Conservation (phyloP, 2,329 filamentous ascomycete species). For the Sphaerostilbella broomeana region DNA sequence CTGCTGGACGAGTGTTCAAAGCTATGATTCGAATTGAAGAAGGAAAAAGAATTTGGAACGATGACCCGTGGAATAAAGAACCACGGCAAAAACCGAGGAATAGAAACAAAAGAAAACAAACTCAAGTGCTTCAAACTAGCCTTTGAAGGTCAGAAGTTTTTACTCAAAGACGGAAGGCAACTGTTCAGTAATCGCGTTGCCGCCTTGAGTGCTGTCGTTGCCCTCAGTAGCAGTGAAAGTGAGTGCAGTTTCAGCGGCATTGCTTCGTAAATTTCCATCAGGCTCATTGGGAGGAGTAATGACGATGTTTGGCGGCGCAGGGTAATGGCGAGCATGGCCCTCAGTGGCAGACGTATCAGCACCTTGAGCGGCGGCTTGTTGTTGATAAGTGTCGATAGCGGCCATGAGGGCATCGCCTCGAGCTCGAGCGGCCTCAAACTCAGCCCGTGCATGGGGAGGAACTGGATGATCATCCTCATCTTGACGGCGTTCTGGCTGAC, state of each 20-base stretch:
- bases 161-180: no score
- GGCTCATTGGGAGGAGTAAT: not conserved
- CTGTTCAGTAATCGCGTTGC: no score
- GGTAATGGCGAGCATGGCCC: no score
- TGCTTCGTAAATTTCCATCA: not conserved
- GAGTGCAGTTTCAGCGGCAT: no score
- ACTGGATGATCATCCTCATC: not conserved
- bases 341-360: not conserved
- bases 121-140: no score
- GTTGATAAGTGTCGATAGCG: not conserved
- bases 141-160: no score
- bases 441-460: not conserved
- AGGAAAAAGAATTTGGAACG: slow-evolving; percentile 1
- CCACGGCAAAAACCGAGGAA: not conserved
- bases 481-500: not conserved
- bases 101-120: not conserved
- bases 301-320: no score
- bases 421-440: slow-evolving; percentile 6
- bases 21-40: no score
- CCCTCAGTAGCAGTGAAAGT: no score
- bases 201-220: no score
- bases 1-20: no score
- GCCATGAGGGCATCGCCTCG: not conserved
- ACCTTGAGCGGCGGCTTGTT: not conserved
- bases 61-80: not conserved